Percentiles rank a stretch among this genome's conserved stretches.
phyloP scores from a whole-genome alignment of 441 rosid species.

The Breynia disticha region DNA sequence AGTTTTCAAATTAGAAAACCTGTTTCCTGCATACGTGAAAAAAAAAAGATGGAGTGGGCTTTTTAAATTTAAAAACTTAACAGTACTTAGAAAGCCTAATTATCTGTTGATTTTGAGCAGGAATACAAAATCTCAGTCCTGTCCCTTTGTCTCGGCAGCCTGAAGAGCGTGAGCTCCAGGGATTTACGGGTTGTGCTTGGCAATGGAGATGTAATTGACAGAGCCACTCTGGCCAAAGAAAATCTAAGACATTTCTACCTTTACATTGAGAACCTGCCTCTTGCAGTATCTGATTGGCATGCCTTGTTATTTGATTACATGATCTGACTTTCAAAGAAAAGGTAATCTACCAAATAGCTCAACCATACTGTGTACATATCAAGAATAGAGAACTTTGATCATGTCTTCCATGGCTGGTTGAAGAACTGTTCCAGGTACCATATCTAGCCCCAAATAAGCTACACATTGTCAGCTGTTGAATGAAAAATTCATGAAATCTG shows the following conservation, averaged over 20 bases:
- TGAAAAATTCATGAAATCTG: neutral
- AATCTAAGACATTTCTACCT: constrained; percentile 43
- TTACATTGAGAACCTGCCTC: constrained; percentile 44
- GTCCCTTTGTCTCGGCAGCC: constrained; percentile 61
- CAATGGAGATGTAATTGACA: constrained; percentile 31
- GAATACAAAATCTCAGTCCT: constrained; percentile 51
- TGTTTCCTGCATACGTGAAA: too few relatives aligned
- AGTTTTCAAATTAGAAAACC: too few relatives aligned
- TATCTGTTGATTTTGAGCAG: constrained; percentile 29
- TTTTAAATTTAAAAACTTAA: too few relatives aligned
- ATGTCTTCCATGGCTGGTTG: neutral
- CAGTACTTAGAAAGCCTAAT: too few relatives aligned
- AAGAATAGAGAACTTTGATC: constrained; percentile 10
- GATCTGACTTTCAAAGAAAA: constrained; percentile 27
- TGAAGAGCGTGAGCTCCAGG: constrained; percentile 36
- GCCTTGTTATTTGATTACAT: constrained; percentile 46
- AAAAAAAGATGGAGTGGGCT: too few relatives aligned
- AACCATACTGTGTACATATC: constrained; percentile 19
- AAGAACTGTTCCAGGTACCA: too few relatives aligned
- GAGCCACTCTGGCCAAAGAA: constrained; percentile 39
- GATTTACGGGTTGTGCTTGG: constrained; percentile 53
- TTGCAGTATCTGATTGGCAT: constrained; percentile 30
- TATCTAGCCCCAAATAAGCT: too few relatives aligned
- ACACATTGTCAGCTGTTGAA: too few relatives aligned
- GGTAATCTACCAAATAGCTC: neutral